Base-by-base conservation (phyloP, 2,329 filamentous ascomycete genomes). In the Neofusicoccum parvum region DNA sequence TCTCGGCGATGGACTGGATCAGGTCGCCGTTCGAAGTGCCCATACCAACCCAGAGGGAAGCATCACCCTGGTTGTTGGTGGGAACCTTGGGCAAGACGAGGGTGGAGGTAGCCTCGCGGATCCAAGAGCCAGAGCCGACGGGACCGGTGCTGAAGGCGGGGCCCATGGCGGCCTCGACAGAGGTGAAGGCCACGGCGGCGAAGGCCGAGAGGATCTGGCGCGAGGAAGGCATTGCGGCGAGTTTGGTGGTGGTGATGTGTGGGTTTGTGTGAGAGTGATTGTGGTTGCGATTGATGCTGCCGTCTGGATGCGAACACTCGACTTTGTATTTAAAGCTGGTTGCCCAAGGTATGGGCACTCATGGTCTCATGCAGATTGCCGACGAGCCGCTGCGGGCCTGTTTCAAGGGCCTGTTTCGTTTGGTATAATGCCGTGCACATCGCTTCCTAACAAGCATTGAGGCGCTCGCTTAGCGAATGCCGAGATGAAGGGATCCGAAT, bases 21-120 rank as follows among this genome's bases (percentile, higher is more conserved):
- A 83, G 67, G 66, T 83, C 80, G 20, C 81, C 81, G n/a, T 80
- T 78, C 2, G 80, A 81, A 6, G 80, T 83, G 2, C 81, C 81
- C 81, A 83, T 83, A 15, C 81, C 81, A 17, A 83, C 80, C 81
- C 81, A 83, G n/a, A 83, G 73, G 6, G 80, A 79, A 27, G 76
- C 67, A 63, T 76, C 73, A 12, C 79, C 78, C 7, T 70, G 68
- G 45, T 69, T 73, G 59, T 73, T 72, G 37, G 70, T 77, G 0
- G 81, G 81, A 1, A 69, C 68, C 0, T 76, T 72, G 3, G 81
- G 81, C 2, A 83, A 71, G 15, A 80, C 70, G 17, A 83, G 75
- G 2, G 81, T 83, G 0, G 81, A 79, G 11, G 75, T 80, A 6
- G 80, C 72, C 67, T 82, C 80, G 23, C 78, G 76, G 69, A 83